Evolutionary conservation across 225 moss, liverwort and hornwort genomes (phyloP).

Genomic region (Anthoceros angustus): DNA sequence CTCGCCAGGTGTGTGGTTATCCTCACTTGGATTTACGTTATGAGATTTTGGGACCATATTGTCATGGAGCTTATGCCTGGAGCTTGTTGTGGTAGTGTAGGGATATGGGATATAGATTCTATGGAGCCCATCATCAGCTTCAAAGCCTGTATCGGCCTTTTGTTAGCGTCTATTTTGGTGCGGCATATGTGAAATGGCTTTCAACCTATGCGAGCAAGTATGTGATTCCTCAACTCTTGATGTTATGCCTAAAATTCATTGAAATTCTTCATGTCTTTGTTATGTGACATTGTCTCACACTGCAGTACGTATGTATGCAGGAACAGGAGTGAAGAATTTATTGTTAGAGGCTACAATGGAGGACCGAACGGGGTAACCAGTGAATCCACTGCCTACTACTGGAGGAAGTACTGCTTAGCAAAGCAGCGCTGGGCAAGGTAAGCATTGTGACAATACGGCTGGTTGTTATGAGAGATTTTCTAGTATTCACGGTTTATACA

Average conservation of each 20-base stretch:
- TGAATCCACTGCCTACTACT: constrained; percentile 49
- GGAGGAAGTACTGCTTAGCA: constrained; percentile 79
- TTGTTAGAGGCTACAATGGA: constrained; percentile 94
- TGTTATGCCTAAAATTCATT: background rate
- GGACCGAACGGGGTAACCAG: constrained; percentile 62
- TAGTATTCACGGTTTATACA: no score
- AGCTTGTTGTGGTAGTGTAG: constrained; percentile 17
- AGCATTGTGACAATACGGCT: background rate
- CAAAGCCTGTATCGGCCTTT: constrained; percentile 94
- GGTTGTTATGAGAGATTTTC: no score
- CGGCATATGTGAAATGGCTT: constrained; percentile 83
- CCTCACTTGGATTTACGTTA: background rate
- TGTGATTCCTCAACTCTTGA: constrained; percentile 18
- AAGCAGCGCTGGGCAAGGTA: constrained; percentile 27
- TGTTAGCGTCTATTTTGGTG: constrained; percentile 94
- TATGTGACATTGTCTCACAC: background rate
- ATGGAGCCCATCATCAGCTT: constrained; percentile 50
- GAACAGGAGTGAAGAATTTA: constrained; percentile 82
- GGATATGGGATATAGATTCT: constrained; percentile 80
- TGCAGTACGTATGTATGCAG: constrained; percentile 13
- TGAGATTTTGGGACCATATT: background rate
- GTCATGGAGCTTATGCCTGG: constrained; percentile 10
- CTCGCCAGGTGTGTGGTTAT: constrained; percentile 48
- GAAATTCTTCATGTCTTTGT: background rate
- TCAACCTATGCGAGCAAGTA: constrained; percentile 92